These are phyloP conservation scores for Stephania yunnanensis DNA, from an alignment of 164 flowering plant species.

Conservation along the genomic window DNA sequence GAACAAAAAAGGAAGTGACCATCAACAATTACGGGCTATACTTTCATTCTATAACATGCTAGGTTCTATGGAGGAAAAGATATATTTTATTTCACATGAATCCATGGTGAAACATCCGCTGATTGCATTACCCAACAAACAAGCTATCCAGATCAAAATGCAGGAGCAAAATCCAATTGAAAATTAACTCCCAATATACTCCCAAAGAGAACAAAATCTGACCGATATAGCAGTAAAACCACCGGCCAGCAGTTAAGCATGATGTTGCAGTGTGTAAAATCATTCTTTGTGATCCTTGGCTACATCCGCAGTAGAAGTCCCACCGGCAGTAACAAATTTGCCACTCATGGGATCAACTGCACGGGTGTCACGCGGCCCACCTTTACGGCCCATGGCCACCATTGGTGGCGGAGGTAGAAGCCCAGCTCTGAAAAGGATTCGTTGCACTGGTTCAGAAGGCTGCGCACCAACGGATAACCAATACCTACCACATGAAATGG, in stretches of 20 bases:
- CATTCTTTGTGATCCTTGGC: constrained; percentile 9
- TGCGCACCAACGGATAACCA: constrained; percentile 39
- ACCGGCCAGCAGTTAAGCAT: neutral
- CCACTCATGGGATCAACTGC: constrained; percentile 75
- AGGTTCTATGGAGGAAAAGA: too few species aligned
- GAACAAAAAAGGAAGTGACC: too few species aligned
- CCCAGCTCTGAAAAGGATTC: constrained; percentile 30
- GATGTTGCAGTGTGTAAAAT: neutral
- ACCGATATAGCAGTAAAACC: neutral
- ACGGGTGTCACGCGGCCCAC: constrained; percentile 79
- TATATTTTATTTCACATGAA: too few species aligned
- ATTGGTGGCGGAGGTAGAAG: constrained; percentile 82
- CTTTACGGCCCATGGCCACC: constrained; percentile 86
- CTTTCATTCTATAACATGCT: too few species aligned
- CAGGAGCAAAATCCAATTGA: neutral
- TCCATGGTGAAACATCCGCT: too few species aligned
- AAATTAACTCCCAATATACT: neutral
- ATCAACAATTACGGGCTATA: too few species aligned
- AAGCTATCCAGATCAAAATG: neutral
- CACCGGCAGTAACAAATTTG: constrained; percentile 27
- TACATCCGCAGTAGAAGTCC: constrained; percentile 15
- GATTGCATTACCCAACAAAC: neutral
- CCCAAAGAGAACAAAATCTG: neutral
- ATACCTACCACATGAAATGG: constrained; percentile 17
- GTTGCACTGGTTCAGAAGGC: constrained; percentile 37